Evolutionary conservation across 2,329 filamentous ascomycete species (phyloP), one percentile per base, ranked within the genome.

Genomic region (Cladosporium velox): DNA sequence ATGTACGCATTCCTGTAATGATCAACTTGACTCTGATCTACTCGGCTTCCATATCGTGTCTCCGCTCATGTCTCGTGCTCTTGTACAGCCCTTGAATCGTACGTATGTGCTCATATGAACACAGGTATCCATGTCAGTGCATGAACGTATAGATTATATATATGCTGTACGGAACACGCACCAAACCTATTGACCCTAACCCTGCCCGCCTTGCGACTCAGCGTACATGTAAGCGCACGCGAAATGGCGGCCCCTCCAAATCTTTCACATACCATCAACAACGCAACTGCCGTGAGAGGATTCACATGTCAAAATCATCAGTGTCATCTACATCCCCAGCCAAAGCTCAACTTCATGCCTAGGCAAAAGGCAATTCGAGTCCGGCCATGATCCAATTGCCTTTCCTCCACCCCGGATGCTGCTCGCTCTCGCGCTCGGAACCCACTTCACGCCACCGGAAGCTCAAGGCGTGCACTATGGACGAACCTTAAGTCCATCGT

Each of bases 381-480:
- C 41, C 11, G 41, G 41, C n/a, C 14, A 47, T 6, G 4, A 30
- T 24, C 10, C n/a, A 21, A 24, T 3, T 47, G 21, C 41, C n/a
- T 47, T 47, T 21, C n/a, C 41, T 47, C 41, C 52, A 30, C 52
- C 18, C n/a, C 52, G 52, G 52, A 34, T 21, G 52, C 52, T 55
- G 30, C 28, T 34, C 26, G 26, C 10, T 21, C n/a, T 18, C 30
- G 28, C 18, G 34, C 8, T 21, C 52, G 28, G 52, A 18, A 55
- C 28, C 32, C 26, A n/a, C 52, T 55, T 32, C 52, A 47, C 41
- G 18, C 52, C 52, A 55, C 52, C 52, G 52, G 52, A 55, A 55
- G 18, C 11, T 3, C 34, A 14, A 35, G 34, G 34, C 12, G 34
- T 35, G 34, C 34, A 35, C 10, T 3, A 32, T 32, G 30, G 26